A percentile compares a stretch with the other conserved stretches of the same genome.
Conservation (phyloP, 1,139 yeast species). For the Saccharomyces hybrid region DNA sequence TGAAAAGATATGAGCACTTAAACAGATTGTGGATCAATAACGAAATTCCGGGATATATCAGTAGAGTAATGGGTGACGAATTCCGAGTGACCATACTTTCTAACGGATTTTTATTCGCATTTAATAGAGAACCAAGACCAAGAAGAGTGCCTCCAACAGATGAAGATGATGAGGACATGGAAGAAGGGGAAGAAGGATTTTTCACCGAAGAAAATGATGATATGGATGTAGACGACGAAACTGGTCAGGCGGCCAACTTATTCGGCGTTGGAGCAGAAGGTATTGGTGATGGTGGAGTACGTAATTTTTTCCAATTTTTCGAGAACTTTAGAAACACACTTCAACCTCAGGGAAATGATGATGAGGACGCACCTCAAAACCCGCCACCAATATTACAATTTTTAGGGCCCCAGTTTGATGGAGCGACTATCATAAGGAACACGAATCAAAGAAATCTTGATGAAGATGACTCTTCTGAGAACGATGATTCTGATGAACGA, state of each 20-base stretch:
- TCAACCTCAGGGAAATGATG: constrained; percentile 7
- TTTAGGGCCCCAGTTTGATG: constrained; percentile 16
- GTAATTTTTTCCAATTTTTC: constrained; percentile 24
- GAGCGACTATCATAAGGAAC: constrained; percentile 1
- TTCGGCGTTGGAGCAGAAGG: constrained; percentile 16
- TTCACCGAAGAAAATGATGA: constrained; percentile 19
- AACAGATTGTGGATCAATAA: constrained; percentile 55
- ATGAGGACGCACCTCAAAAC: constrained; percentile 10
- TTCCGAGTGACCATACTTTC: constrained; percentile 28
- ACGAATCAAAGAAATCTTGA: constrained; percentile 8
- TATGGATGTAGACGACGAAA: constrained; percentile 18
- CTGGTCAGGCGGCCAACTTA: constrained; percentile 9
- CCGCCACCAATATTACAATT: constrained; percentile 20
- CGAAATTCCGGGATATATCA: constrained; percentile 37
- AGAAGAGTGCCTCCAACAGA: constrained; percentile 17
- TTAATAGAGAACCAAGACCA: constrained; percentile 25
- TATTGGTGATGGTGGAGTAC: constrained; percentile 18
- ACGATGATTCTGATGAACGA: constrained; percentile 14
- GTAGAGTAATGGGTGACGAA: constrained; percentile 33
- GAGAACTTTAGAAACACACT: constrained; percentile 18
- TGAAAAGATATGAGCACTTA: constrained; percentile 45
- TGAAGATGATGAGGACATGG: constrained; percentile 17
- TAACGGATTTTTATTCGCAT: constrained; percentile 26
- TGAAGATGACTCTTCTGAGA: constrained; percentile 21
- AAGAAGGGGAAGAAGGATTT: constrained; percentile 9